Conservation (phyloP, 73 alveolate genomes). For the Paramecium bursaria region DNA sequence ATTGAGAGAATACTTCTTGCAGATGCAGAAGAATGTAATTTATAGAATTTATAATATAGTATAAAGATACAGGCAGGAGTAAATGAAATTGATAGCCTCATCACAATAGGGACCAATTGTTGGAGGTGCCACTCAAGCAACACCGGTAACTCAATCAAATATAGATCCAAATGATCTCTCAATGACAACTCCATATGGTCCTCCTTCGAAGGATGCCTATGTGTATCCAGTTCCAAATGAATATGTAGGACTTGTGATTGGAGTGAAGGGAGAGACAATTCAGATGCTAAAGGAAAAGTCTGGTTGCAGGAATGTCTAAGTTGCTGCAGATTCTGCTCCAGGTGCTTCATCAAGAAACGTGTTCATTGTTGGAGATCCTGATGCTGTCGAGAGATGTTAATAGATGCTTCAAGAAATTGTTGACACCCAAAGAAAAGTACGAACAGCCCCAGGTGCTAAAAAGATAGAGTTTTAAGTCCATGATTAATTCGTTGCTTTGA, state of each 20-base stretch:
- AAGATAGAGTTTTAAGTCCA: conserved; percentile 80
- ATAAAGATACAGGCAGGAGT: conserved; percentile 39
- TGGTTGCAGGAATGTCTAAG: conserved; percentile 93
- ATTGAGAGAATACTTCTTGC: conserved; percentile 90
- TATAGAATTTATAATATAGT: conserved; percentile 60
- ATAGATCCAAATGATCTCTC: conserved; percentile 68
- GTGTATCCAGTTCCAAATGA: conserved; percentile 92
- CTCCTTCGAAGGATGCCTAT: conserved; percentile 90
- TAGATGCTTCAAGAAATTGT: conserved; percentile 88
- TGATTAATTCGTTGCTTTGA: conserved; percentile 80
- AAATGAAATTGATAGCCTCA: conserved; percentile 56
- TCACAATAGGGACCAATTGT: conserved; percentile 73
- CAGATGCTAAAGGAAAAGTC: conserved; percentile 87
- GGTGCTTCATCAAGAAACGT: conserved; percentile 92
- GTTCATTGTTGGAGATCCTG: conserved; percentile 94
- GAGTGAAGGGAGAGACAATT: conserved; percentile 97
- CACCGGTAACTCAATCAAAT: conserved; percentile 71
- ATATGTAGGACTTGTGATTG: conserved; percentile 92
- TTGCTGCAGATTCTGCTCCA: conserved; percentile 91
- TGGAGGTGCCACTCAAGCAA: conserved; percentile 74
- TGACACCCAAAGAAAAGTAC: conserved; percentile 84
- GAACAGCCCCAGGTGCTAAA: conserved; percentile 76
- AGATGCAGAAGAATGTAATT: conserved; percentile 94
- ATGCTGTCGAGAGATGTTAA: conserved; percentile 85
- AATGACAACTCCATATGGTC: conserved; percentile 95